These are phyloP conservation scores for Cyberlindnera maclurae DNA, from an alignment of 805 yeast species.

Conservation along the genomic window DNA sequence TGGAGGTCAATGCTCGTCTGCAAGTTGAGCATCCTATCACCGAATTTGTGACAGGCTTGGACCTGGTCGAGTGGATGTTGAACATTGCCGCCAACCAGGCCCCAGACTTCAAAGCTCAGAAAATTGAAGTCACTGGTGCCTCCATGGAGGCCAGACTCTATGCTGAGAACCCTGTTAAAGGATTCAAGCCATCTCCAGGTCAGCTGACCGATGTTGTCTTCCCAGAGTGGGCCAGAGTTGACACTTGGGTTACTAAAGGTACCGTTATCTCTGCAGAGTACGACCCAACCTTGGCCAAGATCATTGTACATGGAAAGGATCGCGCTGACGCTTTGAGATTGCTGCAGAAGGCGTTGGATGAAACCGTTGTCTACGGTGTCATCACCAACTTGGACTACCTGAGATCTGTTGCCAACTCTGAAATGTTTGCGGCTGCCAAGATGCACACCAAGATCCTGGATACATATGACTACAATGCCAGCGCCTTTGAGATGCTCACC, in stretches of 20 bases:
- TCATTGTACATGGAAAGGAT: slow-evolving; percentile 88
- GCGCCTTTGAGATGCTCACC: slow-evolving; percentile 73
- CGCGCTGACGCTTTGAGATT: slow-evolving; percentile 77
- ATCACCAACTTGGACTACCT: slow-evolving; percentile 86
- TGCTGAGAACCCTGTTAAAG: slow-evolving; percentile 95
- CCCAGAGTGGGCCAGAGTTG: slow-evolving; percentile 90
- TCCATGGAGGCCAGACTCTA: slow-evolving; percentile 95
- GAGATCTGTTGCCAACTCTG: slow-evolving; percentile 74
- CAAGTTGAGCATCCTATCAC: slow-evolving; percentile 98
- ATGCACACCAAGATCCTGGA: slow-evolving; percentile 88
- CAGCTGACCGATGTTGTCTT: slow-evolving; percentile 77
- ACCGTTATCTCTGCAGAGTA: slow-evolving; percentile 85
- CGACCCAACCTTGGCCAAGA: slow-evolving; percentile 94
- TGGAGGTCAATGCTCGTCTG: slow-evolving; percentile 93
- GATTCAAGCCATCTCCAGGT: slow-evolving; percentile 95
- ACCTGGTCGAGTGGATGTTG: slow-evolving; percentile 96
- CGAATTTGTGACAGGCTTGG: slow-evolving; percentile 90
- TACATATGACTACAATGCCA: slow-evolving; percentile 67
- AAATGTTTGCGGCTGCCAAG: slow-evolving; percentile 75
- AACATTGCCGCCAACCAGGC: slow-evolving; percentile 84
- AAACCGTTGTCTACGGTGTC: slow-evolving; percentile 85
- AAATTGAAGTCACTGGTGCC: slow-evolving; percentile 67
- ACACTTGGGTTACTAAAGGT: slow-evolving; percentile 90
- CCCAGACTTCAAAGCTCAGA: slow-evolving; percentile 58
- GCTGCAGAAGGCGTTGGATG: slow-evolving; percentile 73